Percentiles rank a stretch among this genome's conserved stretches.
Evolutionary conservation across 2,329 filamentous ascomycete species (phyloP).

Genomic region (Exophiala sideris): DNA sequence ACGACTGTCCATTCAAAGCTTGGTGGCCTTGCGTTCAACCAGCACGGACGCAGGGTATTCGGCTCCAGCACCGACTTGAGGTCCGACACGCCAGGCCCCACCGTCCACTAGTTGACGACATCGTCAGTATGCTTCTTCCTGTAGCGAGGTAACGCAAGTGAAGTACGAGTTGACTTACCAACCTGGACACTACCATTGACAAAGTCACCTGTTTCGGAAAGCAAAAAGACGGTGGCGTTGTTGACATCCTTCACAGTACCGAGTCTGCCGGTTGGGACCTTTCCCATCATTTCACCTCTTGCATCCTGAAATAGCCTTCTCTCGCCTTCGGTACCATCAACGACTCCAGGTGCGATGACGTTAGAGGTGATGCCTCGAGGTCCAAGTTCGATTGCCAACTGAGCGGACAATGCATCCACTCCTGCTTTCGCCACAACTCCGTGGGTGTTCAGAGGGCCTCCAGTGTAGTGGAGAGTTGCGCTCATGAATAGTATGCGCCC

Average conservation of each 20-base stretch:
- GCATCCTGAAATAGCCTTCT: slow-evolving; percentile 59
- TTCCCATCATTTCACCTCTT: slow-evolving; percentile 45
- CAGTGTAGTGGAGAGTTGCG: slow-evolving; percentile 86
- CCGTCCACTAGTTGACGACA: slow-evolving; percentile 23
- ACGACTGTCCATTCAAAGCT: background rate
- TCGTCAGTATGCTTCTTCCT: background rate
- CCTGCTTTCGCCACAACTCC: slow-evolving; percentile 86
- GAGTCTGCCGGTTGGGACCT: slow-evolving; percentile 70
- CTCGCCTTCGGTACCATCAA: slow-evolving; percentile 79
- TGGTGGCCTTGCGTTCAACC: background rate
- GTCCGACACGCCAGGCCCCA: slow-evolving; percentile 43
- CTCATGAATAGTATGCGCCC: slow-evolving; percentile 87
- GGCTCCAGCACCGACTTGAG: background rate
- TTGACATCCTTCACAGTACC: slow-evolving; percentile 83
- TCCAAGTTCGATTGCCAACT: slow-evolving; percentile 81
- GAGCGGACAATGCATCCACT: slow-evolving; percentile 77
- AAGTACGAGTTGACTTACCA: slow-evolving; percentile 34
- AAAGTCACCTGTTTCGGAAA: slow-evolving; percentile 79
- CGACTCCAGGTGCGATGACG: slow-evolving; percentile 81
- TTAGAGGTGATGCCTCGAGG: slow-evolving; percentile 83
- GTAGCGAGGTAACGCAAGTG: background rate
- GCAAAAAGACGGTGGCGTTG: slow-evolving; percentile 84
- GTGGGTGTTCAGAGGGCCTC: slow-evolving; percentile 79
- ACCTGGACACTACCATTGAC: slow-evolving; percentile 80
- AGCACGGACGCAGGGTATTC: slow-evolving; percentile 1